Conservation (phyloP, 1,284 basidiomycete species). For the Ganoderma meredithae region DNA sequence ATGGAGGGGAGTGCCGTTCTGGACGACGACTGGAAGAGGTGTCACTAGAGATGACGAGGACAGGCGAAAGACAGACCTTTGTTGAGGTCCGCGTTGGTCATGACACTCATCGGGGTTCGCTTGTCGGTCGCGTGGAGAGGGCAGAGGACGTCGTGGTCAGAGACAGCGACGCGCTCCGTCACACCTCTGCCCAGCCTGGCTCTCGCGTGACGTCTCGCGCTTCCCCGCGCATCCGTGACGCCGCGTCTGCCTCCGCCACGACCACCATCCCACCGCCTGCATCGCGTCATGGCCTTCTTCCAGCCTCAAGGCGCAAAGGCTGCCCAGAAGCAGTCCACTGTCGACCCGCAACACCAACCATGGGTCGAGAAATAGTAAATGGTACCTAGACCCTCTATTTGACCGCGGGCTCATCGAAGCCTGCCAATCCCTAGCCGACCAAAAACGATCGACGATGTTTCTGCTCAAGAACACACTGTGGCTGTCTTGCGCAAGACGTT, state of each 20-base stretch:
- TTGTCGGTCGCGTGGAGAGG: slow-evolving; percentile 10
- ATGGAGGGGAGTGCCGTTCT: slow-evolving; percentile 21
- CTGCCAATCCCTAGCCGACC: slow-evolving; percentile 72
- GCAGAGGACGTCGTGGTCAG: slow-evolving; percentile 23
- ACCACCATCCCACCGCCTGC: slow-evolving; percentile 2
- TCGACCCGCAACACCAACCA: slow-evolving; percentile 80
- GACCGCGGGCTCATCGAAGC: not conserved
- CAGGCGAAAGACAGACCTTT: slow-evolving; percentile 24
- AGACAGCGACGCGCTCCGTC: slow-evolving; percentile 34
- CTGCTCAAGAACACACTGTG: slow-evolving; percentile 96
- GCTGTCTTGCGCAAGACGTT: slow-evolving; percentile 92
- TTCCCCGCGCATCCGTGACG: slow-evolving; percentile 24
- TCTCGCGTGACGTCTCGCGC: slow-evolving; percentile 34
- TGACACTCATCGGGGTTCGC: slow-evolving; percentile 33
- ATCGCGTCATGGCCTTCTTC: slow-evolving; percentile 58
- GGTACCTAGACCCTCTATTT: slow-evolving; percentile 5
- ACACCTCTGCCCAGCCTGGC: slow-evolving; percentile 28
- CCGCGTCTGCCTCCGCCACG: slow-evolving; percentile 18
- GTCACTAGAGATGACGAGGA: not conserved
- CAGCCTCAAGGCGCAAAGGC: slow-evolving; percentile 51
- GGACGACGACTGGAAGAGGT: not conserved
- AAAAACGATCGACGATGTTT: slow-evolving; percentile 97
- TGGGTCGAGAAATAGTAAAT: slow-evolving; percentile 98
- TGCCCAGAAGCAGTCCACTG: slow-evolving; percentile 46
- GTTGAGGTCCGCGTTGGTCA: slow-evolving; percentile 36